phyloP scores from a whole-genome alignment of 73 alveolate species.

The Durusdinium trenchii region DNA sequence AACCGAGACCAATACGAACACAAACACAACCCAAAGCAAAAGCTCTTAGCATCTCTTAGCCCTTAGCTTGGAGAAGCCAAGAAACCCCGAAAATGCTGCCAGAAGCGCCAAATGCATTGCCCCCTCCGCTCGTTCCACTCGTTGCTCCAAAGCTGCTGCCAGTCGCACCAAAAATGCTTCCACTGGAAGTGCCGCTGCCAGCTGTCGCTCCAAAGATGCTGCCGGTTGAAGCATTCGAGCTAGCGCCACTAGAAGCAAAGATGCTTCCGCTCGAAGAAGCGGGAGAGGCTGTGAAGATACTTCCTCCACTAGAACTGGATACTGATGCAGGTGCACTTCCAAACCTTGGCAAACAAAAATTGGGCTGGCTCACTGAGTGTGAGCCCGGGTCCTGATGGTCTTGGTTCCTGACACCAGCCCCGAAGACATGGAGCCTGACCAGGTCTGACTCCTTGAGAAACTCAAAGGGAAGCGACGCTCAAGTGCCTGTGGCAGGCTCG shows the following conservation, averaged over 20 bases:
- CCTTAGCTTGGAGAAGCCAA: background rate
- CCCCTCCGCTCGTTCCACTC: background rate
- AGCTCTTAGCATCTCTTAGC: background rate
- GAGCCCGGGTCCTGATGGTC: background rate
- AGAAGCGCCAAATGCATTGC: background rate
- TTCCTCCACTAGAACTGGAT: background rate
- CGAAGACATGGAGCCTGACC: background rate
- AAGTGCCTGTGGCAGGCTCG: background rate
- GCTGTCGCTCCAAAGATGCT: background rate
- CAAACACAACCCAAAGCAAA: background rate
- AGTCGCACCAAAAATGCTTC: background rate
- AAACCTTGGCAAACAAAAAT: background rate
- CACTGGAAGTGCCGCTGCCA: background rate
- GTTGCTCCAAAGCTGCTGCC: background rate
- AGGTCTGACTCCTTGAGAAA: background rate
- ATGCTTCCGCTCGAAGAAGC: slow-evolving; percentile 2
- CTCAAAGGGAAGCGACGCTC: background rate
- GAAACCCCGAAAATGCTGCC: background rate
- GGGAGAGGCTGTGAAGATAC: slow-evolving; percentile 1
- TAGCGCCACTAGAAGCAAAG: slow-evolving; percentile 4
- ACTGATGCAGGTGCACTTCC: background rate
- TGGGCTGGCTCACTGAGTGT: background rate
- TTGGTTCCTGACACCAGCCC: background rate
- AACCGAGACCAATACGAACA: background rate
- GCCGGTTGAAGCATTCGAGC: background rate